Percentiles rank a stretch among this genome's conserved stretches.
Evolutionary conservation across 371 early-diverging fungal species (phyloP).

Genomic region (Lichtheimia ornata): DNA sequence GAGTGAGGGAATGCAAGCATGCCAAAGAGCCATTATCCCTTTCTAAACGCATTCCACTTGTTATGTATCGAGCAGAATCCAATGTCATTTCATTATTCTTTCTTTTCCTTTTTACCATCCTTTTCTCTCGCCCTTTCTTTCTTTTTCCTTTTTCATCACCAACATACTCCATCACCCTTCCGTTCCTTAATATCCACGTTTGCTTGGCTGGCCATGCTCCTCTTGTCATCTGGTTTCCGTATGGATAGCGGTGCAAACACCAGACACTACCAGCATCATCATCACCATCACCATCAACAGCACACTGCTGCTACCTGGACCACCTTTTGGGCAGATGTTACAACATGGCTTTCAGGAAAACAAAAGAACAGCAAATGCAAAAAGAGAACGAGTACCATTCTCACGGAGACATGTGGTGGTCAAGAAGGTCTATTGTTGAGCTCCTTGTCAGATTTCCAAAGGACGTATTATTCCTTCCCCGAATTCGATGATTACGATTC

Average conservation of each 20-base stretch:
- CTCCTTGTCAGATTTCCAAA: conserved; percentile 12
- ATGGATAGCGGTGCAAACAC: conserved; percentile 6
- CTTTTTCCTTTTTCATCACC: not conserved
- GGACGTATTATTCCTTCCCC: conserved; percentile 11
- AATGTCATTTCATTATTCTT: too few relatives aligned
- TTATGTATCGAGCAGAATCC: too few relatives aligned
- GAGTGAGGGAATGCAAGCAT: too few relatives aligned
- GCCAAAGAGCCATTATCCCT: too few relatives aligned
- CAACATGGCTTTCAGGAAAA: conserved; percentile 9
- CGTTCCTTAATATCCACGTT: not conserved
- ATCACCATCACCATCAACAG: not conserved
- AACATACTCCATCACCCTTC: not conserved
- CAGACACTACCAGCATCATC: not conserved
- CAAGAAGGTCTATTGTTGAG: conserved; percentile 2
- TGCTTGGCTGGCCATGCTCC: conserved; percentile 1
- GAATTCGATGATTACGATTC: conserved; percentile 13
- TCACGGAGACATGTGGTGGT: not conserved
- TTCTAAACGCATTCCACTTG: too few relatives aligned
- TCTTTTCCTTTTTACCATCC: not conserved
- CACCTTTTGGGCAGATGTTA: conserved; percentile 2
- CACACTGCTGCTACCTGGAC: not conserved
- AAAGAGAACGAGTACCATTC: not conserved
- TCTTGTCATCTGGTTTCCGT: conserved; percentile 7
- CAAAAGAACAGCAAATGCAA: not conserved
- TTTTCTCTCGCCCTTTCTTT: not conserved